Percentiles rank a stretch among this genome's conserved stretches.
phyloP scores from a whole-genome alignment of 108 stramenopile species.

The Cyclotella baltica region DNA sequence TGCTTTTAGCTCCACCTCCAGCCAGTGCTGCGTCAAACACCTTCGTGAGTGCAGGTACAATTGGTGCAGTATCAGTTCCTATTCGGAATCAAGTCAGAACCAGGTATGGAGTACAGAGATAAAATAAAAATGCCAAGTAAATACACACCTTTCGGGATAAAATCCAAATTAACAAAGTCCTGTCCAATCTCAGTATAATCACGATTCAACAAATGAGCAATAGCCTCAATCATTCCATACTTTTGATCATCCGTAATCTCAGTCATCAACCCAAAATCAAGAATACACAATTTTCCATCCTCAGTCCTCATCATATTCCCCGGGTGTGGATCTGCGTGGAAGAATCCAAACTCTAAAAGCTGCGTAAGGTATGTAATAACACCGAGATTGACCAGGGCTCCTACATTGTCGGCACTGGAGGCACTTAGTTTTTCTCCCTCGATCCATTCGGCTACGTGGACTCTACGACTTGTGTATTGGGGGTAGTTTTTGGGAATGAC shows the following conservation, averaged over 20 bases:
- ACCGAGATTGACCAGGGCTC: conserved; percentile 93
- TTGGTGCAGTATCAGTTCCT: conserved; percentile 90
- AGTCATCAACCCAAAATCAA: conserved; percentile 97
- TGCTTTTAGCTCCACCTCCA: conserved; percentile 95
- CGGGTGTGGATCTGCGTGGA: conserved; percentile 80
- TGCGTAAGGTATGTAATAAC: conserved; percentile 95
- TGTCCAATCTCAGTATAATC: conserved; percentile 94
- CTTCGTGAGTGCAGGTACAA: conserved; percentile 92
- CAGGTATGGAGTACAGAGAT: too few species aligned
- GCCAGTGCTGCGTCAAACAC: conserved; percentile 96
- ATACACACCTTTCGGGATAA: conserved; percentile 91
- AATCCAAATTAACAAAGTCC: conserved; percentile 93
- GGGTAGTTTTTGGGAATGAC: conserved; percentile 91
- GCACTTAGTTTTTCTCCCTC: conserved; percentile 94
- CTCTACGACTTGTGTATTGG: conserved; percentile 84
- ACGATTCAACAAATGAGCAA: conserved; percentile 92
- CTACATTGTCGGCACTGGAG: conserved; percentile 91
- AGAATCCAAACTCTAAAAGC: conserved; percentile 89
- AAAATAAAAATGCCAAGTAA: too few species aligned
- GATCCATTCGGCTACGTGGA: conserved; percentile 97
- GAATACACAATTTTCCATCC: conserved; percentile 91
- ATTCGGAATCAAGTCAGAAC: too few species aligned
- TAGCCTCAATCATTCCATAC: conserved; percentile 96
- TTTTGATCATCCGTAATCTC: conserved; percentile 93
- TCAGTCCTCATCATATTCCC: conserved; percentile 94